phyloP scores from a whole-genome alignment of 1,284 basidiomycete genomes.

The Moesziomyces aphidis region DNA sequence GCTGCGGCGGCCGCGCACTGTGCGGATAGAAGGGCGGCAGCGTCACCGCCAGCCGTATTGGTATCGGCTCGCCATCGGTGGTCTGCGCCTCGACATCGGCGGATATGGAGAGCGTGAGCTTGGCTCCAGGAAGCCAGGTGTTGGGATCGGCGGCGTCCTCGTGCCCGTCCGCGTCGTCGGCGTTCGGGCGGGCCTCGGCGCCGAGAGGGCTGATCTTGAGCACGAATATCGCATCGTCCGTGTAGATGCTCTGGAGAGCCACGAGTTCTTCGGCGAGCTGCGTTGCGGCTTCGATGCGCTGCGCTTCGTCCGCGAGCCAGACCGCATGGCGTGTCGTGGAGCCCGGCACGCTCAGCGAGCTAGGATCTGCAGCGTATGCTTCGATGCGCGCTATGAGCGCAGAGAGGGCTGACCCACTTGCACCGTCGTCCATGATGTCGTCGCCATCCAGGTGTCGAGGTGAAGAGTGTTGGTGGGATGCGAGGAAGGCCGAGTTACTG shows the following conservation, averaged over 20 bases:
- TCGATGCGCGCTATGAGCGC: slow-evolving; percentile 38
- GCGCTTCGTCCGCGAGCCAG: slow-evolving; percentile 25
- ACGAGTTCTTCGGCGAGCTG: slow-evolving; percentile 59
- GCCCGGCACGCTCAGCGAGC: slow-evolving; percentile 13
- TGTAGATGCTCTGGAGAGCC: slow-evolving; percentile 64
- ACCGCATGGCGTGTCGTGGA: slow-evolving; percentile 19
- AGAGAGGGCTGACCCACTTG: slow-evolving; percentile 2
- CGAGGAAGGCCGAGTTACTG: too few relatives aligned
- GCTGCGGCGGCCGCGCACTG: slow-evolving; percentile 50
- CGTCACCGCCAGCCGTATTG: slow-evolving; percentile 55
- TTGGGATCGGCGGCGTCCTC: slow-evolving; percentile 24
- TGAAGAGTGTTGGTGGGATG: too few relatives aligned
- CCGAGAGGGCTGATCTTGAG: slow-evolving; percentile 13
- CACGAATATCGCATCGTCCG: slow-evolving; percentile 48
- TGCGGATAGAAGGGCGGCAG: slow-evolving; percentile 59
- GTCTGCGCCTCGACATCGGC: slow-evolving; percentile 32
- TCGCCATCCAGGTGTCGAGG: neutral
- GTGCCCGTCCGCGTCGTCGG: slow-evolving; percentile 5
- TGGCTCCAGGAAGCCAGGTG: slow-evolving; percentile 36
- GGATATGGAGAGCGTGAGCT: slow-evolving; percentile 42
- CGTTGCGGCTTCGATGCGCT: slow-evolving; percentile 27
- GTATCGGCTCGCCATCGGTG: slow-evolving; percentile 14
- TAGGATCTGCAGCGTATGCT: slow-evolving; percentile 20
- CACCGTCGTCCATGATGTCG: slow-evolving; percentile 19
- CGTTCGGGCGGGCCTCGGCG: neutral